phyloP scores from a whole-genome alignment of 1,284 basidiomycete species.

The Blastosporella zonata region DNA sequence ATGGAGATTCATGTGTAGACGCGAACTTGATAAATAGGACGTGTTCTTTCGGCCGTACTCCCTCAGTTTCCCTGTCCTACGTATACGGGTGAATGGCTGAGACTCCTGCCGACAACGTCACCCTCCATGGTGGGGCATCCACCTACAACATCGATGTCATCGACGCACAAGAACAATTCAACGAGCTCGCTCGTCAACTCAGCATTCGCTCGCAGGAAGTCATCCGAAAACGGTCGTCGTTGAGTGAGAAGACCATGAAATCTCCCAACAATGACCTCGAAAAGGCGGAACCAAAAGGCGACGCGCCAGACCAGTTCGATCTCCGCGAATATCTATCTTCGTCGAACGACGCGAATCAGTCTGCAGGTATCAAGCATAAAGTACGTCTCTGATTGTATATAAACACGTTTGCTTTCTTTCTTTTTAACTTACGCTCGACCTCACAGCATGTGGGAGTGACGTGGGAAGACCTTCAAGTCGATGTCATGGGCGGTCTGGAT shows the following conservation, averaged over 20 bases:
- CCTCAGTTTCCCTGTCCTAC: neutral
- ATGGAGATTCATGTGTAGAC: slow-evolving; percentile 10
- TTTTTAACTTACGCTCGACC: neutral
- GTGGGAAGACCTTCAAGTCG: slow-evolving; percentile 74
- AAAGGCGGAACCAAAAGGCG: slow-evolving; percentile 49
- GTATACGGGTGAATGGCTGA: slow-evolving; percentile 27
- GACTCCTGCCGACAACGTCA: slow-evolving; percentile 29
- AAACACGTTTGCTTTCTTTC: neutral
- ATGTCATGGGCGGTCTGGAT: slow-evolving; percentile 61
- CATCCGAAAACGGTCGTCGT: slow-evolving; percentile 13
- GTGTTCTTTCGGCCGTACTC: neutral
- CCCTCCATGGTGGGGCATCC: slow-evolving; percentile 24
- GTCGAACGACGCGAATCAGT: slow-evolving; percentile 62
- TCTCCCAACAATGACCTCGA: slow-evolving; percentile 16
- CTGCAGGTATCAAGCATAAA: slow-evolving; percentile 79
- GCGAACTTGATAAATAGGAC: slow-evolving; percentile 7
- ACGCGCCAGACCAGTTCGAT: slow-evolving; percentile 48
- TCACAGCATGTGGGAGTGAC: slow-evolving; percentile 70
- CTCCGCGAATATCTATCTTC: slow-evolving; percentile 74
- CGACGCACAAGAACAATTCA: slow-evolving; percentile 52
- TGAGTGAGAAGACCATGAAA: slow-evolving; percentile 17
- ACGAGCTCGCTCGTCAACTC: slow-evolving; percentile 43
- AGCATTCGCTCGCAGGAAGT: slow-evolving; percentile 25
- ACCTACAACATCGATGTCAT: slow-evolving; percentile 37
- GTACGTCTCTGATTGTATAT: no score